A percentile compares a stretch with the other conserved stretches of the same genome.
Conservation (phyloP, 148 eudicot genomes). For the Persicaria maculosa region DNA sequence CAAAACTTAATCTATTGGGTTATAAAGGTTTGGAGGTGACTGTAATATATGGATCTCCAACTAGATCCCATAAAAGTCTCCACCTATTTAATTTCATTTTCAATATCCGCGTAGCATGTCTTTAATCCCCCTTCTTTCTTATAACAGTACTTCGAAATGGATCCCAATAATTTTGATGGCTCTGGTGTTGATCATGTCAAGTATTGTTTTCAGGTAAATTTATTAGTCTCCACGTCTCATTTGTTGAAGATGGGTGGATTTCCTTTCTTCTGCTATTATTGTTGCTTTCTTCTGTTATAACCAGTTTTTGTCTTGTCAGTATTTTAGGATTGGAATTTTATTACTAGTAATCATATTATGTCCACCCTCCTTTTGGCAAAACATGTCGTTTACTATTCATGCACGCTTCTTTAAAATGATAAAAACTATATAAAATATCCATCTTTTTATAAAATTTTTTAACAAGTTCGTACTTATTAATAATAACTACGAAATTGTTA, state of each 20-base stretch:
- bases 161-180: constrained; percentile 54
- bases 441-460: too few species aligned
- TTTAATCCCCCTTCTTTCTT: constrained; percentile 5
- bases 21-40: background rate
- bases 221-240: background rate
- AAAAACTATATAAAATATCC: too few species aligned
- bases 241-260: background rate
- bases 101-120: background rate
- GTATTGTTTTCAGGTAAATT: constrained; percentile 86
- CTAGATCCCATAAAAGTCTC: background rate
- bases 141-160: constrained; percentile 88
- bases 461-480: too few species aligned
- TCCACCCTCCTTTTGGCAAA: too few species aligned
- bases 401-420: too few species aligned
- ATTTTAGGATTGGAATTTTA: background rate
- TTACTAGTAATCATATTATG: background rate
- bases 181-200: constrained; percentile 78
- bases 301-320: background rate
- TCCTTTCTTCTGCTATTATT: background rate
- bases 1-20: background rate
- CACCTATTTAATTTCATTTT: background rate
- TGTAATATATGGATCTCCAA: background rate
- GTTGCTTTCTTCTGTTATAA: background rate
- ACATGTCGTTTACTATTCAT: too few species aligned
- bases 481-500: too few species aligned